Evolutionary conservation across 495 filamentous ascomycete species (phyloP).

Genomic region (Coniosporium apollinis): DNA sequence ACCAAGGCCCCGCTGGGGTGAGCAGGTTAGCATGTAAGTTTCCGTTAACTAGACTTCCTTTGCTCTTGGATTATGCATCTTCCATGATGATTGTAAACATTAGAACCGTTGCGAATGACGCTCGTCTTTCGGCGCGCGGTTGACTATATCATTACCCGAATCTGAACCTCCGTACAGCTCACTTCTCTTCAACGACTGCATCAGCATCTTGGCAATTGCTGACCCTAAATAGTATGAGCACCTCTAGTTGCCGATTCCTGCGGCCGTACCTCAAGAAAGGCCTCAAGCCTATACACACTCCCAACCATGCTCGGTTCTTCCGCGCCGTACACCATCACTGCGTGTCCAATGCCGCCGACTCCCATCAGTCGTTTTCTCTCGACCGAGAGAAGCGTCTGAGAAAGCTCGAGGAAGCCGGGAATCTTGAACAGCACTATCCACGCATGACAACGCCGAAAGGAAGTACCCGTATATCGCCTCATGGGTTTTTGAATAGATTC

Average conservation of each 20-base stretch:
- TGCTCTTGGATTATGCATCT: too few species aligned
- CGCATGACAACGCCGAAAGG: slow-evolving; percentile 18
- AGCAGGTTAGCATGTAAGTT: too few species aligned
- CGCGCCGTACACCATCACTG: slow-evolving; percentile 14
- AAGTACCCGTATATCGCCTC: neutral
- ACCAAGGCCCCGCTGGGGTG: too few species aligned
- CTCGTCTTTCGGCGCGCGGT: slow-evolving; percentile 30
- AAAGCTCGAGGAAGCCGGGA: slow-evolving; percentile 28
- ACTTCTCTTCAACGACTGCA: too few species aligned
- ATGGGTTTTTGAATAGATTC: slow-evolving; percentile 4
- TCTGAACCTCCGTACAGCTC: too few species aligned
- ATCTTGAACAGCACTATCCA: slow-evolving; percentile 33
- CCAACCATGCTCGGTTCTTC: slow-evolving; percentile 32
- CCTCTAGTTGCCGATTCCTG: slow-evolving; percentile 31
- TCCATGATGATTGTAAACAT: too few species aligned
- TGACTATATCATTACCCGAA: slow-evolving; percentile 43
- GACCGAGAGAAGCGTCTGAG: slow-evolving; percentile 32
- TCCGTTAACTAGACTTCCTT: too few species aligned
- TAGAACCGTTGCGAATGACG: slow-evolving; percentile 98
- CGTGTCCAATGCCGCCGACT: slow-evolving; percentile 4
- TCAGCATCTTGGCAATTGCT: too few species aligned
- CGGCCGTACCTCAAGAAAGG: slow-evolving; percentile 33
- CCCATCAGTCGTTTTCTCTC: slow-evolving; percentile 9
- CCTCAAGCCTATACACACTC: slow-evolving; percentile 10
- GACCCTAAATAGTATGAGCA: slow-evolving; percentile 16